Evolutionary conservation across 805 yeast genomes (phyloP), one percentile per base, ranked within the genome.

Genomic region (Yueomyces sp.): DNA sequence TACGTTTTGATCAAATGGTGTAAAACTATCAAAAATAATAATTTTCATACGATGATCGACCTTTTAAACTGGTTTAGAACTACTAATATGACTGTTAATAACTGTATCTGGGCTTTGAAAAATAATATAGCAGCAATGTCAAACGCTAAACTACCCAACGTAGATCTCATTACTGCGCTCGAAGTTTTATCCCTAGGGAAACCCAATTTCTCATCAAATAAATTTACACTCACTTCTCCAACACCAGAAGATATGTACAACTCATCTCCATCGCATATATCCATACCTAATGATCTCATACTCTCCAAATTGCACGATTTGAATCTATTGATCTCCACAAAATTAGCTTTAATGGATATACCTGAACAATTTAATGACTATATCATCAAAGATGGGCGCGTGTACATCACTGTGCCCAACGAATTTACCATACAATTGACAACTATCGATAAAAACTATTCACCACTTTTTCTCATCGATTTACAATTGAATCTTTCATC

Each of bases 1-100:
- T 87, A 85, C 52, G 95, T 94, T 2, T 64, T 92, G 37, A 75
- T 82, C 42, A 88, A 90, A 62, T 92, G 99, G 99, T 63, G 70
- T 26, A 76, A 87, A 3, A 73, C 76, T 9, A 57, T 61, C 11
- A 80, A 77, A 33, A 71, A 88, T 4, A 70, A 76, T 40, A 85
- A 81, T 42, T 78, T 90, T 46, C 77, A 81, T 39, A 72, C 72
- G 43, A 68, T 88, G 48, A 87, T 92, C 44, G 97, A 92, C 64
- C 69, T 90, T 26, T 75, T 94, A 46, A 82, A 84, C 49, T 92
- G 94, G 92, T 70, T 92, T 37, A 69, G 92, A 48, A 79, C 78
- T 41, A 94, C 86, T 53, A 84, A 85, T 54, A 77, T 73, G 55
- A 73, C 72, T 57, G 88, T 72, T 53, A 81, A 62, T 45, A 77